Conservation (phyloP, 1,284 basidiomycete species). For the Leccinum subfulvum region DNA sequence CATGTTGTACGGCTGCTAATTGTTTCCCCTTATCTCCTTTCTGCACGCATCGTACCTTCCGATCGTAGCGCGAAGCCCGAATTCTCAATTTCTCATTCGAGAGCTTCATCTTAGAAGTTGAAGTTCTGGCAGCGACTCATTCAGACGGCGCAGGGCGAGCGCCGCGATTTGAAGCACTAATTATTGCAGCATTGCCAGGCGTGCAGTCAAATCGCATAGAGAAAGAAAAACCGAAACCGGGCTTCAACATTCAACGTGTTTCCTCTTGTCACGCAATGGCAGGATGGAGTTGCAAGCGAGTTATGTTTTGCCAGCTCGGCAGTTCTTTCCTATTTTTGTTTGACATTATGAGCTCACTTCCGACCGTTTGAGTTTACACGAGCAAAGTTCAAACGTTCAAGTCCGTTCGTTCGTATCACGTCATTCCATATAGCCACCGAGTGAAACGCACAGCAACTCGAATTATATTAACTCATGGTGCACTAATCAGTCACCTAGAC, state of each 20-base stretch:
- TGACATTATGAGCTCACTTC: constrained; percentile 2
- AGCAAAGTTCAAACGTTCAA: constrained; percentile 28
- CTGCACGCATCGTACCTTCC: constrained; percentile 15
- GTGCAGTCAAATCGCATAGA: not conserved
- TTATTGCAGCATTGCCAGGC: not conserved
- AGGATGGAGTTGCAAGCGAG: constrained; percentile 16
- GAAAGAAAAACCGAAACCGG: constrained; percentile 12
- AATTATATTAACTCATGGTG: constrained; percentile 12
- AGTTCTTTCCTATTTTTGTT: constrained; percentile 4
- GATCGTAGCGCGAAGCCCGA: constrained; percentile 13
- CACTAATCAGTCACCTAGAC: constrained; percentile 21
- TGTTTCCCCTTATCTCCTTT: constrained; percentile 31
- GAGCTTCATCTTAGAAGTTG: not conserved
- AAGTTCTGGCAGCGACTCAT: constrained; percentile 9
- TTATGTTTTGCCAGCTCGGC: constrained; percentile 12
- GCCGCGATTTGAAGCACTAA: not conserved
- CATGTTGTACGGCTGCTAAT: constrained; percentile 23
- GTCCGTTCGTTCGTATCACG: constrained; percentile 26
- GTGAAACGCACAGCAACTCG: constrained; percentile 18
- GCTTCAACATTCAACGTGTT: constrained; percentile 6
- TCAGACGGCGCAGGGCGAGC: constrained; percentile 8
- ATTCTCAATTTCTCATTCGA: not conserved
- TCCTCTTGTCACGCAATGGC: not conserved
- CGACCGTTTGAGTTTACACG: constrained; percentile 16
- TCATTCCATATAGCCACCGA: constrained; percentile 29